Evolutionary conservation across 208 protist species (phyloP).

Genomic region (Willaertia magna): DNA sequence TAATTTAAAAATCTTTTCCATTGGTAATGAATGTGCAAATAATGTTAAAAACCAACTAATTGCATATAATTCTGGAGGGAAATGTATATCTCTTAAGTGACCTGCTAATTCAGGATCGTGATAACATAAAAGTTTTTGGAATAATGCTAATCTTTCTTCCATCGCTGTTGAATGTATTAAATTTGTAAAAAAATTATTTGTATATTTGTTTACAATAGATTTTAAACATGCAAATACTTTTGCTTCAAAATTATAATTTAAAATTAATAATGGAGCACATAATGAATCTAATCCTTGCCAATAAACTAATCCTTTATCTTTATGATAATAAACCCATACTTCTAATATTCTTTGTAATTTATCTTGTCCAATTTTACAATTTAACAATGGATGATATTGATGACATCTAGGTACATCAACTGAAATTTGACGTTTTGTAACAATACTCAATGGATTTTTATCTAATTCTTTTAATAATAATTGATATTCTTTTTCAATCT

Average conservation of each 20-base stretch:
- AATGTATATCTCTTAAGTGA: conserved; percentile 60
- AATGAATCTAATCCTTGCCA: conserved; percentile 86
- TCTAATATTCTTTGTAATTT: conserved; percentile 57
- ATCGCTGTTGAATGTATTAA: conserved; percentile 36
- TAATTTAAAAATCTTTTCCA: conserved; percentile 64
- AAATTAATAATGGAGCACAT: conserved; percentile 49
- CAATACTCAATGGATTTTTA: background rate
- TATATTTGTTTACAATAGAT: conserved; percentile 54
- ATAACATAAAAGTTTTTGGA: conserved; percentile 52
- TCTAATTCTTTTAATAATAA: background rate
- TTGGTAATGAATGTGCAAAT: conserved; percentile 59
- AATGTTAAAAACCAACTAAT: conserved; percentile 81
- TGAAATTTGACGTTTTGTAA: conserved; percentile 50
- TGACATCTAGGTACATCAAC: conserved; percentile 84
- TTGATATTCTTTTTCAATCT: background rate
- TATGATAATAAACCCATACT: conserved; percentile 52
- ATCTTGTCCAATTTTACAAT: conserved; percentile 48
- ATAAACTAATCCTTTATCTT: conserved; percentile 40
- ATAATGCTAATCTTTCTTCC: conserved; percentile 50
- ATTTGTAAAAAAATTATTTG: conserved; percentile 50
- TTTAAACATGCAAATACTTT: conserved; percentile 57
- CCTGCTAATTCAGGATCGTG: conserved; percentile 65
- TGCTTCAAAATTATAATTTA: conserved; percentile 51
- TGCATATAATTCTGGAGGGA: conserved; percentile 75
- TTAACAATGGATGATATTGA: conserved; percentile 71